Conservation (phyloP, 257 asterid species). For the Lithospermum erythrorhizon region DNA sequence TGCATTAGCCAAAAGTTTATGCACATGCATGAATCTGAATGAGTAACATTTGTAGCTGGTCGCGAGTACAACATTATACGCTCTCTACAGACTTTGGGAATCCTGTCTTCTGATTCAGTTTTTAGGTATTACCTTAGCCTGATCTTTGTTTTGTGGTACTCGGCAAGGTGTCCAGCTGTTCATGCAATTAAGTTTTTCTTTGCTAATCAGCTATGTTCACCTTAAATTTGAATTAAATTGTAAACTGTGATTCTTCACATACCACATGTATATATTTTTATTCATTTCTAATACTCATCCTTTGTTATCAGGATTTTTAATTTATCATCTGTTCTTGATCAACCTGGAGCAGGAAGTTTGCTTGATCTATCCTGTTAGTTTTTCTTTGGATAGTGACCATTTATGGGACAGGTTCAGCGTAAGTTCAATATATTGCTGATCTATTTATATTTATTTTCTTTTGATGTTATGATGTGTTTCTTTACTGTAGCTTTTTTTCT, state of each 20-base stretch:
- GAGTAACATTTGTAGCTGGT: too few relatives aligned
- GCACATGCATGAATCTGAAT: too few relatives aligned
- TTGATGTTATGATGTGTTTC: not conserved
- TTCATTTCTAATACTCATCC: slow-evolving; percentile 11
- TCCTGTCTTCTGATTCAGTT: slow-evolving; percentile 87
- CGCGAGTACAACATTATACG: slow-evolving; percentile 48
- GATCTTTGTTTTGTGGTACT: not conserved
- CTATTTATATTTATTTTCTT: slow-evolving; percentile 9
- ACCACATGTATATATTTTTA: not conserved
- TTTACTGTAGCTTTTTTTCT: not conserved
- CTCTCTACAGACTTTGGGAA: slow-evolving; percentile 64
- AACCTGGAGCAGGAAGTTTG: slow-evolving; percentile 89
- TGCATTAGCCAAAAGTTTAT: too few relatives aligned
- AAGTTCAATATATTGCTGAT: slow-evolving; percentile 21
- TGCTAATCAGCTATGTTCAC: not conserved
- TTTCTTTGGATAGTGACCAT: slow-evolving; percentile 81
- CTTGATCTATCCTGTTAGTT: slow-evolving; percentile 74
- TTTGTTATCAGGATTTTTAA: slow-evolving; percentile 55
- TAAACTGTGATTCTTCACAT: not conserved
- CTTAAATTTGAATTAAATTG: too few relatives aligned
- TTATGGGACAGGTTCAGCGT: slow-evolving; percentile 95
- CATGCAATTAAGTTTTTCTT: not conserved
- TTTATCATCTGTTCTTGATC: slow-evolving; percentile 45
- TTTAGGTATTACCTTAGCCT: slow-evolving; percentile 41
- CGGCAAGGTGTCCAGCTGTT: not conserved